Conservation (phyloP, 495 filamentous ascomycete species). For the Aspergillus cavernicola region DNA sequence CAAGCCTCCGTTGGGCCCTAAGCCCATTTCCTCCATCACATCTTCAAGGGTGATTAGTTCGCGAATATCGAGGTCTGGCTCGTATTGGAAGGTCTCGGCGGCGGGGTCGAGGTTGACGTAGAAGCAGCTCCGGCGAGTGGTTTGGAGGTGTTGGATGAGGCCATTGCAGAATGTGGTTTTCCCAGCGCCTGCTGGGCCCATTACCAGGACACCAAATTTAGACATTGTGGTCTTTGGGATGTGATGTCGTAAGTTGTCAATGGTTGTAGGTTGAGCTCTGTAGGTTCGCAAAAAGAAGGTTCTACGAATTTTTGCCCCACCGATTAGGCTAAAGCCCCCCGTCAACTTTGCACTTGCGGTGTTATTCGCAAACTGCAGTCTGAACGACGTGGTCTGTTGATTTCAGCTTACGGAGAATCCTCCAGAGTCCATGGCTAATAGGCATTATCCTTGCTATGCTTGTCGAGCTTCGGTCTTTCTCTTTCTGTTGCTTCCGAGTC, state of each 20-base stretch:
- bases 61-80: slow-evolving; percentile 94
- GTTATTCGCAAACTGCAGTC: background rate
- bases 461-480: slow-evolving; percentile 1
- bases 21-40: slow-evolving; percentile 94
- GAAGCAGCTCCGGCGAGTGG: slow-evolving; percentile 84
- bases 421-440: too few relatives aligned
- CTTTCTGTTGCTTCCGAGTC: slow-evolving; percentile 5
- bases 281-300: background rate
- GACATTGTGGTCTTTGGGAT: slow-evolving; percentile 56
- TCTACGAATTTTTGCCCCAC: background rate
- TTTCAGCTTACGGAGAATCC: background rate
- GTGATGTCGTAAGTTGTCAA: background rate
- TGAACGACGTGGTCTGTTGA: too few relatives aligned
- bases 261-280: background rate
- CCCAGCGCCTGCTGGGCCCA: slow-evolving; percentile 87
- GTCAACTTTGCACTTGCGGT: background rate
- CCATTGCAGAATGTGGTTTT: slow-evolving; percentile 96
- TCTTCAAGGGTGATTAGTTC: slow-evolving; percentile 94
- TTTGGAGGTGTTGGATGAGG: slow-evolving; percentile 85
- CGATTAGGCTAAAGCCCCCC: too few relatives aligned
- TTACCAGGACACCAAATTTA: slow-evolving; percentile 90
- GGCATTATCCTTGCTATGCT: too few relatives aligned
- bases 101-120: slow-evolving; percentile 98
- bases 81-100: slow-evolving; percentile 85
- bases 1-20: slow-evolving; percentile 92